Percentiles rank a stretch among this genome's conserved stretches.
Conservation (phyloP, 352 stramenopile species). For the Globisporangium spinosum region DNA sequence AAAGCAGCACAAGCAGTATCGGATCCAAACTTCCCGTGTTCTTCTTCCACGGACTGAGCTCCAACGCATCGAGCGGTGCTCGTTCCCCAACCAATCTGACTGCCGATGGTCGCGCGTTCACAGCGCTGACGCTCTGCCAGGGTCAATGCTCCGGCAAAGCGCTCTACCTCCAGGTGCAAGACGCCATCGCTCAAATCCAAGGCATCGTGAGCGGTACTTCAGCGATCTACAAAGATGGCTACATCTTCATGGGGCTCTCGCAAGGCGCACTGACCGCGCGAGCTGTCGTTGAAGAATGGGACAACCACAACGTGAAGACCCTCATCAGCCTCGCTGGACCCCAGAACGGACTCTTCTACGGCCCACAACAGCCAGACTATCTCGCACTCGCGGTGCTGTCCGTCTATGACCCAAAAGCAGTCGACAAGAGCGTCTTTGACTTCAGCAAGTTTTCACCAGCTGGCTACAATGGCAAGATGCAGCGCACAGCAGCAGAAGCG, state of each 20-base stretch:
- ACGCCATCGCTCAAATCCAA: conserved; percentile 25
- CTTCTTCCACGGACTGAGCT: conserved; percentile 30
- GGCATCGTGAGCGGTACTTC: conserved; percentile 11
- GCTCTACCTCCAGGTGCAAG: conserved; percentile 20
- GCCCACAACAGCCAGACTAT: conserved; percentile 22
- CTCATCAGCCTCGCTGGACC: conserved; percentile 25
- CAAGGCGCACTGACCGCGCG: conserved; percentile 25
- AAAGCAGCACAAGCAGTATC: background rate
- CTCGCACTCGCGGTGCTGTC: conserved; percentile 17
- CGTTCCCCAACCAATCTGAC: conserved; percentile 23
- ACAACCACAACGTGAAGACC: conserved; percentile 27
- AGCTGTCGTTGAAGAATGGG: conserved; percentile 28
- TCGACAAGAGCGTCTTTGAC: conserved; percentile 18
- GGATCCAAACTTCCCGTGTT: conserved; percentile 23
- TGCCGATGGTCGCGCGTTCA: conserved; percentile 18
- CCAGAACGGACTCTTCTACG: conserved; percentile 36
- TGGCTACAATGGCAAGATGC: conserved; percentile 22
- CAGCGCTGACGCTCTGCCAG: conserved; percentile 26
- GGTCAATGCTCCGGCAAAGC: conserved; percentile 18
- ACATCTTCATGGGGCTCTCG: conserved; percentile 34
- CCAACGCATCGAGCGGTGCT: background rate
- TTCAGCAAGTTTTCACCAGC: conserved; percentile 21
- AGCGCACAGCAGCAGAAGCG: conserved; percentile 21
- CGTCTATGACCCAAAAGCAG: conserved; percentile 15
- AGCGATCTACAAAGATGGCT: conserved; percentile 20